These are phyloP conservation scores for Tolypocladium cylindrosporum DNA, from an alignment of 2,329 filamentous ascomycete genomes.

Conservation along the genomic window DNA sequence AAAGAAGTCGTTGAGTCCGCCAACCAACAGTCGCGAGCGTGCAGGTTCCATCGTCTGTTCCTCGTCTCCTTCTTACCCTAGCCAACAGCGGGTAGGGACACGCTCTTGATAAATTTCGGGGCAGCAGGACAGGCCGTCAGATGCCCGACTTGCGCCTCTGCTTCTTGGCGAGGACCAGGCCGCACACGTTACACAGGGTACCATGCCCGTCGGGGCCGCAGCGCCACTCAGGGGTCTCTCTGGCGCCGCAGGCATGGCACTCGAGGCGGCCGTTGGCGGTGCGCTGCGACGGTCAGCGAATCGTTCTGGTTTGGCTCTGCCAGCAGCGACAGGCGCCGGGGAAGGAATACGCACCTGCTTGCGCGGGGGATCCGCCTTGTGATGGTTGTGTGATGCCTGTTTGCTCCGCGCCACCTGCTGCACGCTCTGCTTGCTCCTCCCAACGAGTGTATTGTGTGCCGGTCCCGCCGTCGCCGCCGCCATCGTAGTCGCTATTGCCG, in stretches of 20 bases:
- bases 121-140: background rate
- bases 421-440: background rate
- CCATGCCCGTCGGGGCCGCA: constrained; percentile 63
- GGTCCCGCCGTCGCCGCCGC: background rate
- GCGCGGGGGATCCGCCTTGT: background rate
- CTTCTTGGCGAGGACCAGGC: constrained; percentile 35
- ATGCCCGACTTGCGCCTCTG: background rate
- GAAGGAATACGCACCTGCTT: background rate
- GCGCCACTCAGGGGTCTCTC: constrained; percentile 69
- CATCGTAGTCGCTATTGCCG: background rate
- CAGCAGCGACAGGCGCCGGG: background rate
- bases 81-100: background rate
- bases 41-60: background rate
- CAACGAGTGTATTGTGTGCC: no score
- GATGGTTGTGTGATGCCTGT: background rate
- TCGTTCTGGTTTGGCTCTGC: background rate
- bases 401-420: background rate
- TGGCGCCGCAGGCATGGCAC: constrained; percentile 47
- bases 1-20: background rate
- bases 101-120: background rate
- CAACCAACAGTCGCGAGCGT: background rate
- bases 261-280: constrained; percentile 12
- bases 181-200: constrained; percentile 65
- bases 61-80: background rate
- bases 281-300: background rate